Evolutionary conservation across 805 yeast genomes (phyloP).

Genomic region (Candida tibetensis): DNA sequence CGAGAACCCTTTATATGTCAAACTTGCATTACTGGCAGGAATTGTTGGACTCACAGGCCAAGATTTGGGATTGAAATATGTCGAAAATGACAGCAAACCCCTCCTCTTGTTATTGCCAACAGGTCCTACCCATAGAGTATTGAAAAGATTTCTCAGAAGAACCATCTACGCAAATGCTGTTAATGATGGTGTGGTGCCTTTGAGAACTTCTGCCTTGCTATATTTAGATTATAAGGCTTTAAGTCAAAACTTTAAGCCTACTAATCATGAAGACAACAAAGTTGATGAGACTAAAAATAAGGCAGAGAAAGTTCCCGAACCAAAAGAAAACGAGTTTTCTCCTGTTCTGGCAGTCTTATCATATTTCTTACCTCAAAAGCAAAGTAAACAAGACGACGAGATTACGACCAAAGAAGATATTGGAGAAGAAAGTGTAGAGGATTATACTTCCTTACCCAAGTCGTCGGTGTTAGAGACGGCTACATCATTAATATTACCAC

Average conservation of each 20-base stretch:
- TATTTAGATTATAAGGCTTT: slow-evolving; percentile 82
- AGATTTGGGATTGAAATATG: slow-evolving; percentile 67
- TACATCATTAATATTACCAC: slow-evolving; percentile 72
- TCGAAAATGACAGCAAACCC: slow-evolving; percentile 52
- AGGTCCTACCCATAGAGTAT: slow-evolving; percentile 63
- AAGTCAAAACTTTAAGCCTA: slow-evolving; percentile 17
- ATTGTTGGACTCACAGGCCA: slow-evolving; percentile 91
- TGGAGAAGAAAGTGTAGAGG: slow-evolving; percentile 10
- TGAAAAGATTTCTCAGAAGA: slow-evolving; percentile 63
- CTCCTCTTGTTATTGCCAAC: slow-evolving; percentile 72
- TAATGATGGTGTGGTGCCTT: slow-evolving; percentile 94
- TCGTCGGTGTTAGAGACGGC: slow-evolving; percentile 80
- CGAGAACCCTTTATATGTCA: slow-evolving; percentile 84
- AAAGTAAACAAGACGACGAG: slow-evolving; percentile 14
- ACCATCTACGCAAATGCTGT: slow-evolving; percentile 87
- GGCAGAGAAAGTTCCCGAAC: slow-evolving; percentile 9
- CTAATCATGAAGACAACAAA: slow-evolving; percentile 7
- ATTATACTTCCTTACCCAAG: slow-evolving; percentile 47
- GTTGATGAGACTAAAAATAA: slow-evolving; percentile 2
- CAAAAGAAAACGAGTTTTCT: slow-evolving; percentile 16
- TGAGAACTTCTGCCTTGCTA: slow-evolving; percentile 82
- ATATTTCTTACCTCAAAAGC: slow-evolving; percentile 43
- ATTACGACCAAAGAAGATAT: slow-evolving; percentile 11
- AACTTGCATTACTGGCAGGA: slow-evolving; percentile 81
- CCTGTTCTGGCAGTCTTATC: slow-evolving; percentile 38